phyloP scores from a whole-genome alignment of 371 early-diverging fungal genomes.

The Synchytrium microbalum region DNA sequence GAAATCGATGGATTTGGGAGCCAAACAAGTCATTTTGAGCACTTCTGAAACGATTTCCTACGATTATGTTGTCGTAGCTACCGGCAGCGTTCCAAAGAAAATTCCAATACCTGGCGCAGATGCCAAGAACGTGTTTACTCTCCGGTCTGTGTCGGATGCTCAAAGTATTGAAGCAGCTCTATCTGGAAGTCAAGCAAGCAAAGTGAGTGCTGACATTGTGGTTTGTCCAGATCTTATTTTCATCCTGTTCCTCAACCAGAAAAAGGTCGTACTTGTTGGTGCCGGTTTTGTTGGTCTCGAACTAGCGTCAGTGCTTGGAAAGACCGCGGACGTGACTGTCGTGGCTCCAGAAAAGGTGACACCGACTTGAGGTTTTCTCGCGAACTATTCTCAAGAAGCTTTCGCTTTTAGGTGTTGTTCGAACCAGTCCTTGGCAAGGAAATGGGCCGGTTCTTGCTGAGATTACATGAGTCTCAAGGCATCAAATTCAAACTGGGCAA shows the following conservation, averaged over 20 bases:
- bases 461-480: constrained; percentile 2
- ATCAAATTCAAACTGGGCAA: too few relatives aligned
- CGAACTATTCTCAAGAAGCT: too few relatives aligned
- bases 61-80: constrained; percentile 2
- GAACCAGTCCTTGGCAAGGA: not conserved
- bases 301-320: not conserved
- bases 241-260: too few relatives aligned
- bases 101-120: constrained; percentile 35
- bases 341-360: not conserved
- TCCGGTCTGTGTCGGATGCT: constrained; percentile 34
- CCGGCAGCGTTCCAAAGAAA: constrained; percentile 21
- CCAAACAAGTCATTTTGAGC: constrained; percentile 28
- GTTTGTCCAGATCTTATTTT: too few relatives aligned
- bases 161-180: constrained; percentile 30
- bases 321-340: not conserved
- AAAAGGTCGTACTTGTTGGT: constrained; percentile 3
- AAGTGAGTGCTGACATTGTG: too few relatives aligned
- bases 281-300: not conserved
- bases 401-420: too few relatives aligned
- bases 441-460: not conserved
- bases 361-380: not conserved
- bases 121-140: constrained; percentile 35
- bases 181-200: too few relatives aligned
- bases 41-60: constrained; percentile 20
- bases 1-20: constrained; percentile 24